These are phyloP conservation scores for Aspergillus texensis DNA, from an alignment of 2,329 filamentous ascomycete species.

Conservation along the genomic window DNA sequence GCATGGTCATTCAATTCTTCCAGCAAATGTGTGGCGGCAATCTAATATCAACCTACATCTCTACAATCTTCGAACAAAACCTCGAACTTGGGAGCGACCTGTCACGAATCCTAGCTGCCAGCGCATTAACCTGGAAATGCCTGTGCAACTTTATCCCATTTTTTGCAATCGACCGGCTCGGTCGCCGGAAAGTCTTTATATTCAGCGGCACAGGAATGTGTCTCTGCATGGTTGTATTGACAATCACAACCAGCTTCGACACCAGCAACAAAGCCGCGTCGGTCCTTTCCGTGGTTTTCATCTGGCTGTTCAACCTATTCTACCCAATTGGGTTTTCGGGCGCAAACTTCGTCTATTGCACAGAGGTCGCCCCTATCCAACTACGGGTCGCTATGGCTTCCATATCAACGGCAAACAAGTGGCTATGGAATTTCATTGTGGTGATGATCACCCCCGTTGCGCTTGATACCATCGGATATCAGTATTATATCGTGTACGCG, in stretches of 20 bases:
- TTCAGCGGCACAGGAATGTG: slow-evolving; percentile 57
- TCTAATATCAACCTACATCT: slow-evolving; percentile 20
- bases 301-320: slow-evolving; percentile 68
- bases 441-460: slow-evolving; percentile 66
- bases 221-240: slow-evolving; percentile 57
- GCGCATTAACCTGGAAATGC: slow-evolving; percentile 61
- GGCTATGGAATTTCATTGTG: slow-evolving; percentile 63
- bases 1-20: slow-evolving; percentile 23
- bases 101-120: slow-evolving; percentile 45
- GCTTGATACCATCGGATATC: slow-evolving; percentile 56
- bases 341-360: slow-evolving; percentile 55
- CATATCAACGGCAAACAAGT: slow-evolving; percentile 64
- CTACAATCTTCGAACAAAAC: slow-evolving; percentile 22
- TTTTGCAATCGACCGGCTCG: slow-evolving; percentile 55
- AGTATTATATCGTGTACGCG: slow-evolving; percentile 57
- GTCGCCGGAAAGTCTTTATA: slow-evolving; percentile 56
- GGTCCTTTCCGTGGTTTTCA: slow-evolving; percentile 23
- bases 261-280: slow-evolving; percentile 14
- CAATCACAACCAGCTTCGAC: slow-evolving; percentile 39
- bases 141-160: slow-evolving; percentile 56
- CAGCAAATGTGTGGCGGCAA: slow-evolving; percentile 26
- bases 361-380: slow-evolving; percentile 54
- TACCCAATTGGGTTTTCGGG: slow-evolving; percentile 66
- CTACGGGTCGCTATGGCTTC: slow-evolving; percentile 59
- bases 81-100: slow-evolving; percentile 16